Percentiles rank a stretch among this genome's conserved stretches.
These are phyloP conservation scores for Coniochaeta prunicola DNA, from an alignment of 2,329 filamentous ascomycete species.

Conservation along the genomic window DNA sequence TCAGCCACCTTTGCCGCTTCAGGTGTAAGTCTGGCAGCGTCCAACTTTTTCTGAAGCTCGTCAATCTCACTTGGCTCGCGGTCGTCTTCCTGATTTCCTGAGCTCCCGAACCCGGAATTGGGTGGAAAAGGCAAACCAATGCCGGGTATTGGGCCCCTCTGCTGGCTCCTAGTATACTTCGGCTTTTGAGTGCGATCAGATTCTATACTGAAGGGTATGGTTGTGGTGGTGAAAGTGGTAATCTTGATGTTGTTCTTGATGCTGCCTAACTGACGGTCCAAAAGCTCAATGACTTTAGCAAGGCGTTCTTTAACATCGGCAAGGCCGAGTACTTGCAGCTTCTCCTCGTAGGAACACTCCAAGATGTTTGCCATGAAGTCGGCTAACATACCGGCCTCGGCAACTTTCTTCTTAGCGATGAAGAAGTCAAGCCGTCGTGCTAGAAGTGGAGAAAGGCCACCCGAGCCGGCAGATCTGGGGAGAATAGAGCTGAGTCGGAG, in stretches of 20 bases:
- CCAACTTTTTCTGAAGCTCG: slow-evolving; percentile 81
- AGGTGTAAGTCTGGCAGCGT: slow-evolving; percentile 70
- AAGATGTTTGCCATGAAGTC: slow-evolving; percentile 97
- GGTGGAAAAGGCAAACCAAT: slow-evolving; percentile 21
- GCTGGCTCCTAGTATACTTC: slow-evolving; percentile 28
- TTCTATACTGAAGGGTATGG: slow-evolving; percentile 50
- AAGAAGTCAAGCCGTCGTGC: slow-evolving; percentile 81
- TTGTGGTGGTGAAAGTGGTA: slow-evolving; percentile 65
- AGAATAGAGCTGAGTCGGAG: slow-evolving; percentile 81
- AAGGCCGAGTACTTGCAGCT: slow-evolving; percentile 77
- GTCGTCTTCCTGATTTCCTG: slow-evolving; percentile 53
- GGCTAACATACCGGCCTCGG: slow-evolving; percentile 77
- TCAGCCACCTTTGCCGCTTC: slow-evolving; percentile 90
- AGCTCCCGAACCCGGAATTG: slow-evolving; percentile 13
- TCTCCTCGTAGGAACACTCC: slow-evolving; percentile 83
- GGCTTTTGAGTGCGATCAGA: slow-evolving; percentile 37
- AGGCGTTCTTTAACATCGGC: slow-evolving; percentile 72
- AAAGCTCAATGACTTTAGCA: slow-evolving; percentile 72
- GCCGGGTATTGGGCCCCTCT: slow-evolving; percentile 20
- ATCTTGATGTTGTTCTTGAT: slow-evolving; percentile 87
- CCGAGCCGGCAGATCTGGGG: slow-evolving; percentile 56
- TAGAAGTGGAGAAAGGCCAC: slow-evolving; percentile 72
- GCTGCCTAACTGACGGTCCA: slow-evolving; percentile 72
- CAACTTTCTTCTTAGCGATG: slow-evolving; percentile 73
- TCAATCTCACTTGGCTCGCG: slow-evolving; percentile 86